A percentile compares a stretch with the other conserved stretches of the same genome.
These are phyloP conservation scores for Capillidium rhysosporum DNA, from an alignment of 371 early-diverging fungal species.

Conservation along the genomic window DNA sequence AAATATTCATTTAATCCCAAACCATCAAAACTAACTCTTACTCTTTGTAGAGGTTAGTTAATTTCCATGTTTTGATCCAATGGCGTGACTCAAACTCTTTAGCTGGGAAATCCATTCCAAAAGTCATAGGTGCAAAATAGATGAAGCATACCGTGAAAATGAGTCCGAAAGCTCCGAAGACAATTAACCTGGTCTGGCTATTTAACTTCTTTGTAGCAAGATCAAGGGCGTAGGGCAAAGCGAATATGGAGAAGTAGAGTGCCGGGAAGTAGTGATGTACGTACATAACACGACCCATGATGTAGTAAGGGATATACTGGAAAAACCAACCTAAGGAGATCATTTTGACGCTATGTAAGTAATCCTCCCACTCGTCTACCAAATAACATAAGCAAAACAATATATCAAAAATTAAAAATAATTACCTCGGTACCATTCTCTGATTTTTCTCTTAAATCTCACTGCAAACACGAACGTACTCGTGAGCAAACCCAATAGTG, in stretches of 20 bases:
- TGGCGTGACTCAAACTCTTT: not conserved
- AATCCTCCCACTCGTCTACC: constrained; percentile 50
- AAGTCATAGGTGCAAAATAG: constrained; percentile 5
- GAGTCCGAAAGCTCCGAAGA: not conserved
- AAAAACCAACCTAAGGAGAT: constrained; percentile 81
- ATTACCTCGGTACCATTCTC: constrained; percentile 31
- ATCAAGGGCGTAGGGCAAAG: constrained; percentile 51
- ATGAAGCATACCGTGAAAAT: not conserved
- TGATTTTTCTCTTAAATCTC: constrained; percentile 41
- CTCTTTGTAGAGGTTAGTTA: not conserved
- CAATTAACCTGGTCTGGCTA: constrained; percentile 7
- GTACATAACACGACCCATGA: constrained; percentile 95
- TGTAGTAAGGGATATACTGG: constrained; percentile 93
- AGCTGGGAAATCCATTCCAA: constrained; percentile 6
- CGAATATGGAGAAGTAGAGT: constrained; percentile 79
- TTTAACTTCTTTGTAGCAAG: constrained; percentile 22
- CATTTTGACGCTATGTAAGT: constrained; percentile 42
- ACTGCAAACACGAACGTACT: constrained; percentile 29
- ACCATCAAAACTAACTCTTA: too few species aligned
- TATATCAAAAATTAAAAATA: not conserved
- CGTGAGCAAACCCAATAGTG: constrained; percentile 28
- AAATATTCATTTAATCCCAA: too few species aligned
- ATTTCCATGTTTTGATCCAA: constrained; percentile 3
- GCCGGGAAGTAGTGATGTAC: constrained; percentile 99
- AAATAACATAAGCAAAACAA: not conserved